Evolutionary conservation across 2,329 filamentous ascomycete species (phyloP).

Genomic region (Gliomastix tumulicola): DNA sequence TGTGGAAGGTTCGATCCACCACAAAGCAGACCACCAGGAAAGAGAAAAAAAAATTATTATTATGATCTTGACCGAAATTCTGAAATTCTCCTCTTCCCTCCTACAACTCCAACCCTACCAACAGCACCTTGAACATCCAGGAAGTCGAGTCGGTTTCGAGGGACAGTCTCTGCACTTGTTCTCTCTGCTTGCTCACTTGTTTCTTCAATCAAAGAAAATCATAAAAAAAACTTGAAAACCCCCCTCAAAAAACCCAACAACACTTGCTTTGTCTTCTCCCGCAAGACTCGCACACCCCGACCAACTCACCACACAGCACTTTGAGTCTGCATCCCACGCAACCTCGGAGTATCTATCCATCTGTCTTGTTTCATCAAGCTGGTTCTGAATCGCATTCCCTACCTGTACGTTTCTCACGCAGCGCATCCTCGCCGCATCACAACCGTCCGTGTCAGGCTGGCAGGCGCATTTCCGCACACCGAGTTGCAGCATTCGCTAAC

Average conservation of each 20-base stretch:
- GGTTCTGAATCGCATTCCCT: too few relatives aligned
- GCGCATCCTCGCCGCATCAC: background rate
- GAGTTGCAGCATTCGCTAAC: too few relatives aligned
- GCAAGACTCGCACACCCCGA: slow-evolving; percentile 1
- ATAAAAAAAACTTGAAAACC: slow-evolving; percentile 56
- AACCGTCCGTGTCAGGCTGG: too few relatives aligned
- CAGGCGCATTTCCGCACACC: too few relatives aligned
- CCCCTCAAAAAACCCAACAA: slow-evolving; percentile 49
- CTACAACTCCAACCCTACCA: slow-evolving; percentile 42
- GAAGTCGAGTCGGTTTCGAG: slow-evolving; percentile 44
- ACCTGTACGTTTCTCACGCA: too few relatives aligned
- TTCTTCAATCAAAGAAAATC: slow-evolving; percentile 42
- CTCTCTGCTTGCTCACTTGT: slow-evolving; percentile 53
- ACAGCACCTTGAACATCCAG: slow-evolving; percentile 24
- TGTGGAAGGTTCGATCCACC: slow-evolving; percentile 12
- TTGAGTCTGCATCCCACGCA: slow-evolving; percentile 13
- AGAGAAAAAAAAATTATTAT: too few relatives aligned
- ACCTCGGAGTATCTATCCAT: slow-evolving; percentile 12
- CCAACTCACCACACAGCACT: slow-evolving; percentile 4
- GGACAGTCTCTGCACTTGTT: slow-evolving; percentile 52
- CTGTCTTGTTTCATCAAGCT: slow-evolving; percentile 11
- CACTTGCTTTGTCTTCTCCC: slow-evolving; percentile 1
- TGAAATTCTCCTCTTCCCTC: slow-evolving; percentile 26
- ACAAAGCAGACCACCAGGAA: too few relatives aligned
- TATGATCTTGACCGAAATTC: slow-evolving; percentile 23